Evolutionary conservation across 179 eudicot species (phyloP).

Genomic region (Silene vulgaris): DNA sequence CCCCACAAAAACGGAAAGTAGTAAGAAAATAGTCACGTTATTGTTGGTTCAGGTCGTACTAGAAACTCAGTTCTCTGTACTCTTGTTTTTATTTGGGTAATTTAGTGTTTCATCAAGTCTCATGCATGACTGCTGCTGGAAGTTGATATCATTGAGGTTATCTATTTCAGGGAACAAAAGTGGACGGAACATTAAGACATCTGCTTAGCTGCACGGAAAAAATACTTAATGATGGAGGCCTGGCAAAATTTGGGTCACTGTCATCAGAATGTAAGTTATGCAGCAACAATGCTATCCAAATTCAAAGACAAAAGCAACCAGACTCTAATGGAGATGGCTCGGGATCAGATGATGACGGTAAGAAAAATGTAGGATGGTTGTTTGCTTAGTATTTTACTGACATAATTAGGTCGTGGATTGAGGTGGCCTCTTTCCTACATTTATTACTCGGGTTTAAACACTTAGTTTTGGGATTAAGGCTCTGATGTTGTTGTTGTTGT

Average conservation of each 20-base stretch:
- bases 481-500: too few relatives aligned
- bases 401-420: background rate
- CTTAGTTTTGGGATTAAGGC: too few relatives aligned
- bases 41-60: slow-evolving; percentile 2
- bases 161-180: slow-evolving; percentile 37
- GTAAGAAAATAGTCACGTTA: background rate
- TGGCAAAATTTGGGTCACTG: slow-evolving; percentile 34
- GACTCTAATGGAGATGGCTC: slow-evolving; percentile 27
- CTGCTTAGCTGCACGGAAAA: slow-evolving; percentile 46
- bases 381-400: background rate
- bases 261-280: slow-evolving; percentile 34
- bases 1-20: background rate
- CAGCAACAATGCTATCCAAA: slow-evolving; percentile 22
- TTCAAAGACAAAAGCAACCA: slow-evolving; percentile 25
- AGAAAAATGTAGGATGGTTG: slow-evolving; percentile 19
- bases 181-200: slow-evolving; percentile 58
- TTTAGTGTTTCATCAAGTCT: background rate
- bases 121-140: slow-evolving; percentile 1
- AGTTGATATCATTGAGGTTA: background rate
- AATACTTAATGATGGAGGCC: slow-evolving; percentile 32
- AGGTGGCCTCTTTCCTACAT: background rate
- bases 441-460: background rate
- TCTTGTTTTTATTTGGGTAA: background rate
- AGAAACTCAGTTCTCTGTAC: background rate
- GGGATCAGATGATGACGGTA: slow-evolving; percentile 38